These are phyloP conservation scores for Colletotrichum phormii DNA, from an alignment of 2,329 filamentous ascomycete species.

Conservation along the genomic window DNA sequence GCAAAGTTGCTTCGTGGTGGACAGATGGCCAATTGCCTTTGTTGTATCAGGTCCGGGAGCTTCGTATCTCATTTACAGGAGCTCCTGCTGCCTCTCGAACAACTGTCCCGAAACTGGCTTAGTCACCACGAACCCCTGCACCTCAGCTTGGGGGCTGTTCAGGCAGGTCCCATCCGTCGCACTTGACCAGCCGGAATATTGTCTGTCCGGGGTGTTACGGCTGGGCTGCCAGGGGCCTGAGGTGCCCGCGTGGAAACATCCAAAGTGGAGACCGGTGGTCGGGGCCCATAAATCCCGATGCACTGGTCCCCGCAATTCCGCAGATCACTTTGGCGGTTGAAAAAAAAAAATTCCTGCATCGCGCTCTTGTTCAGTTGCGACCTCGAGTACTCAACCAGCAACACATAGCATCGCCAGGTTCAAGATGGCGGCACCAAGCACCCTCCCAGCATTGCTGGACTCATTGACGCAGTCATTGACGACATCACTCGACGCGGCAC, in stretches of 20 bases:
- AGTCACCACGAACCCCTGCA: conserved; percentile 13
- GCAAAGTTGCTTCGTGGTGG: conserved; percentile 10
- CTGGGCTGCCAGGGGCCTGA: neutral
- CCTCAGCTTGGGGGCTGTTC: too few species aligned
- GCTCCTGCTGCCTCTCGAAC: conserved; percentile 29
- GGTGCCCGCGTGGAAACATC: neutral
- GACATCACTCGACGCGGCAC: conserved; percentile 75
- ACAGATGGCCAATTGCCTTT: conserved; percentile 28
- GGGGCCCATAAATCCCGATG: conserved; percentile 4
- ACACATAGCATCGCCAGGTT: neutral
- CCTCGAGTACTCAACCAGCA: neutral
- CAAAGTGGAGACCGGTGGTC: neutral
- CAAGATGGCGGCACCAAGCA: conserved; percentile 60
- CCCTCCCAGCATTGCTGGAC: conserved; percentile 62
- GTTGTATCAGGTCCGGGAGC: conserved; percentile 18
- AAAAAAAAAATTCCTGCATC: conserved; percentile 30
- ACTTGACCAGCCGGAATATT: conserved; percentile 17
- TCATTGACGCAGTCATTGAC: conserved; percentile 69
- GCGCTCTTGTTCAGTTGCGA: conserved; percentile 2
- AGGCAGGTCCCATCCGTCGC: neutral
- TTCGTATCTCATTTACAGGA: conserved; percentile 16
- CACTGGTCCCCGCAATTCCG: conserved; percentile 14
- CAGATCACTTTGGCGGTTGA: conserved; percentile 24
- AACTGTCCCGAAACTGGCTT: conserved; percentile 35
- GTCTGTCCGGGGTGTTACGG: neutral